phyloP scores from a whole-genome alignment of 2,329 filamentous ascomycete genomes.

The Macrophomina tecta region DNA sequence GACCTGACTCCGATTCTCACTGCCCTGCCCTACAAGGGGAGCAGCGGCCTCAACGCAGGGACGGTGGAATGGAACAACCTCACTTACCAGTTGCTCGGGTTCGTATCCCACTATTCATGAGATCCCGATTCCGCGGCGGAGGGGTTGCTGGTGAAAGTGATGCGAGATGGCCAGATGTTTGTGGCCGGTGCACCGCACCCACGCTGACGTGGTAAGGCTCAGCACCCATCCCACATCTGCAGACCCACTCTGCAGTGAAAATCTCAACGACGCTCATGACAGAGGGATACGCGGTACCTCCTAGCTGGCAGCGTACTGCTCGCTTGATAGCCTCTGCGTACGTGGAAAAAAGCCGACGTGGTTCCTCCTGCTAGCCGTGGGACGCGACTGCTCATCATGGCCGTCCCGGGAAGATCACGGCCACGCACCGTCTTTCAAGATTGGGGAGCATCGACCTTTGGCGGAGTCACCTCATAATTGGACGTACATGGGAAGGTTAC shows the following conservation, averaged over 20 bases:
- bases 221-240: neutral
- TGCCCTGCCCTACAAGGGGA: constrained; percentile 4
- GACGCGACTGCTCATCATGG: neutral
- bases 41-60: constrained; percentile 18
- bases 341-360: neutral
- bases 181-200: constrained; percentile 4
- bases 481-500: neutral
- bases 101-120: constrained; percentile 12
- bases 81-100: constrained; percentile 14
- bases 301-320: neutral
- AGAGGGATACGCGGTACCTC: neutral
- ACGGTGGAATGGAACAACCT: constrained; percentile 11
- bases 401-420: neutral
- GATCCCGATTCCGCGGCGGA: constrained; percentile 25
- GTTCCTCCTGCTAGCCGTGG: neutral
- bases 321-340: neutral
- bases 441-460: neutral
- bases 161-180: constrained; percentile 13
- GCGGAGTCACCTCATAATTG: neutral
- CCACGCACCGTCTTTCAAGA: neutral
- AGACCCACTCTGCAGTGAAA: constrained; percentile 4
- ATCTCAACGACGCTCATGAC: neutral
- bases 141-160: constrained; percentile 8
- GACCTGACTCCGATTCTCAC: neutral
- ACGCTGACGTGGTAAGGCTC: constrained; percentile 22